phyloP scores from a whole-genome alignment of 2,329 filamentous ascomycete genomes.

The Penicillium aurantiogriseum region DNA sequence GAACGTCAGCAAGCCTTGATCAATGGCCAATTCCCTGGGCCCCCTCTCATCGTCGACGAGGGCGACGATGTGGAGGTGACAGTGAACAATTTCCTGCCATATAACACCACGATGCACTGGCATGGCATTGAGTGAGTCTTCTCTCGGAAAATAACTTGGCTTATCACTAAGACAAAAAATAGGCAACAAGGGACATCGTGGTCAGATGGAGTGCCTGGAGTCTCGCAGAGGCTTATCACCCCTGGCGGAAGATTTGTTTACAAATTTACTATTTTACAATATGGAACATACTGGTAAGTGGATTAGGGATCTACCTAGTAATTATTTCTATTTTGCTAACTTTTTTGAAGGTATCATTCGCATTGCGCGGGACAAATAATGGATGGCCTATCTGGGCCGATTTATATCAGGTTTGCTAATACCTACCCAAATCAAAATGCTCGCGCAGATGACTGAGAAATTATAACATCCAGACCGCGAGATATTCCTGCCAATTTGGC shows the following conservation, averaged over 20 bases:
- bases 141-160: not conserved
- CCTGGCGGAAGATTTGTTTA: conserved; percentile 51
- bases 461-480: not conserved
- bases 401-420: conserved; percentile 42
- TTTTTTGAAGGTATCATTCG: conserved; percentile 51
- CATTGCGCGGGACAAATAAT: conserved; percentile 55
- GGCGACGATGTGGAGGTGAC: conserved; percentile 31
- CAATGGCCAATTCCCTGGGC: conserved; percentile 32
- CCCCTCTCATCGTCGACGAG: conserved; percentile 25
- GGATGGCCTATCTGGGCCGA: conserved; percentile 57
- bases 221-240: conserved; percentile 52
- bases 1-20: conserved; percentile 28
- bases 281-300: conserved; percentile 51
- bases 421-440: conserved; percentile 24
- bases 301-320: not conserved
- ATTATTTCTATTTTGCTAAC: not conserved
- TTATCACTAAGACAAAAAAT: not conserved
- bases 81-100: conserved; percentile 29
- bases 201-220: conserved; percentile 58
- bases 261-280: conserved; percentile 52
- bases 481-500: not conserved
- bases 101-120: conserved; percentile 29
- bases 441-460: not conserved
- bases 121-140: conserved; percentile 28
- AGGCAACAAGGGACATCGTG: conserved; percentile 51